Evolutionary conservation across 306 rosid genomes (phyloP), one percentile per base, ranked within the genome.

Genomic region (Quercus robur): DNA sequence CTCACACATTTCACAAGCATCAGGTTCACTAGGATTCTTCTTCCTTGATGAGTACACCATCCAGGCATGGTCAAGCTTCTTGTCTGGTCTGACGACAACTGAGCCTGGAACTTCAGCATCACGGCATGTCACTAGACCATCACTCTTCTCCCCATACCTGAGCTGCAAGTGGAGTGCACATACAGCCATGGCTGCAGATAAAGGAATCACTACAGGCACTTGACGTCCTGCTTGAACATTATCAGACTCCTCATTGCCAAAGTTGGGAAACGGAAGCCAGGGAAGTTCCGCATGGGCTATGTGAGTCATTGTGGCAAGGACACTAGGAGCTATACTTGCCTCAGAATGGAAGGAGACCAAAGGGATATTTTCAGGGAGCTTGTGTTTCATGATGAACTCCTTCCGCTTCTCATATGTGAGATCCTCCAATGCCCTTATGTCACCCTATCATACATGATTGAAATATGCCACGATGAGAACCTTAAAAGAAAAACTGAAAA

Each of bases 21-120:
- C 90, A 15, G 89, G 87, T 62, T 88, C 92, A 26, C 17, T 62
- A 11, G 92, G 81, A 72, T 80, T 83, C 75, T 66, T 87, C 78
- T 84, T 84, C 58, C 83, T 84, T 49, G 97, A 84, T 70, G 94
- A 90, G 85, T 92, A 92, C 62, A 91, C 97, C 94, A 91, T 92
- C 93, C 93, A 94, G n/a, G 90, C 89, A 83, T 94, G 98, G 66
- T 92, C 93, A 55, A 94, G 93, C 83, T 91, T 91, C 87, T 76
- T 85, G 52, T 87, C 88, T 1, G 93, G 91, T 82, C 85, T 84
- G 9, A 91, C 89, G 21, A 92, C 91, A 35, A 91, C 86, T 0
- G 98, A 94, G 75, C 97, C 97, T 0, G 98, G 91, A 81, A 94
- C 98, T 81, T 92, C 84, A 15, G 99, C 97, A 10, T 94, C 97